phyloP scores from a whole-genome alignment of 169 alveolate genomes.

The Plasmodium sp. region DNA sequence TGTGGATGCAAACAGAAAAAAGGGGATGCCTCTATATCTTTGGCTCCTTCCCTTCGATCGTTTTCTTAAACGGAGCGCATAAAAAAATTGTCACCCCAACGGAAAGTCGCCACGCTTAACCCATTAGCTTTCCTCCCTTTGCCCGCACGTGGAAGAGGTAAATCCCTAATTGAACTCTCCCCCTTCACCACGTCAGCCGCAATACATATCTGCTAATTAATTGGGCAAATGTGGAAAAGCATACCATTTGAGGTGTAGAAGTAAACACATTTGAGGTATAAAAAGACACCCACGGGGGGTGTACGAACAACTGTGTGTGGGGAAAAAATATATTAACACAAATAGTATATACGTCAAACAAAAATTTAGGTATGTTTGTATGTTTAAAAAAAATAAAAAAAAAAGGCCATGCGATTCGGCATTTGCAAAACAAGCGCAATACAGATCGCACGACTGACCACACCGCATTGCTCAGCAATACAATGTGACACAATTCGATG shows the following conservation, averaged over 20 bases:
- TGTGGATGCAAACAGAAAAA: neutral
- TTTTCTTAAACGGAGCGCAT: neutral
- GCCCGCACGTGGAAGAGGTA: neutral
- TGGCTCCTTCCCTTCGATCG: neutral
- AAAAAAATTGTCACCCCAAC: neutral
- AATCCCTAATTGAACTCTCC: neutral
- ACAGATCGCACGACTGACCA: neutral
- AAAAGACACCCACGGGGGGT: neutral
- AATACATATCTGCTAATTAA: neutral
- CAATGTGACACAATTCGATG: neutral
- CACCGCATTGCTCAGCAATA: neutral
- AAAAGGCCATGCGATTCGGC: neutral
- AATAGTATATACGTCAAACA: constrained; percentile 15
- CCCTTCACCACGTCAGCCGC: neutral
- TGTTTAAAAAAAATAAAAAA: constrained; percentile 7
- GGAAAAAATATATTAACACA: neutral
- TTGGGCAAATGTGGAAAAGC: neutral
- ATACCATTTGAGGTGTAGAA: neutral
- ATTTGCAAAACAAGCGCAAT: neutral
- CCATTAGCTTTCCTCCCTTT: neutral
- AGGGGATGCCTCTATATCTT: neutral
- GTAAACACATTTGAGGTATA: neutral
- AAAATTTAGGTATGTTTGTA: neutral
- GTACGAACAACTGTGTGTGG: neutral
- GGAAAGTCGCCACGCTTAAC: neutral